Evolutionary conservation across 352 stramenopile genomes (phyloP).

Genomic region (Aphanomyces stellatus): DNA sequence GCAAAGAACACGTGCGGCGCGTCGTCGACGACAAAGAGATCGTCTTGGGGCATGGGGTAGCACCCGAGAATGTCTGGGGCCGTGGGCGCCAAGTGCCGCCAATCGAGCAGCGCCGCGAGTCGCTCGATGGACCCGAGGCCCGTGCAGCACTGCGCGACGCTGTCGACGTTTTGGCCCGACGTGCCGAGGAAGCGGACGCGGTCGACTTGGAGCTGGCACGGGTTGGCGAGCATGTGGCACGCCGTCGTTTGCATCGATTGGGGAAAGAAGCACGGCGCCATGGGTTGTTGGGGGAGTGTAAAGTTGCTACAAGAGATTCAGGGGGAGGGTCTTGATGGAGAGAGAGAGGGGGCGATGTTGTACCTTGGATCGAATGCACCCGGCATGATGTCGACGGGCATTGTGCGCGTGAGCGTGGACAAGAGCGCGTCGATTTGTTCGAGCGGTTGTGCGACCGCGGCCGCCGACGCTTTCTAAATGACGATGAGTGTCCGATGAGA

Average conservation of each 20-base stretch:
- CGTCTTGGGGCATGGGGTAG: constrained; percentile 84
- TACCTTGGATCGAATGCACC: constrained; percentile 80
- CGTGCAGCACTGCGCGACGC: constrained; percentile 64
- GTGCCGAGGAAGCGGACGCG: constrained; percentile 71
- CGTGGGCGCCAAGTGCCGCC: constrained; percentile 89
- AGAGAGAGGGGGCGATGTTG: constrained; percentile 6
- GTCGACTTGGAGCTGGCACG: constrained; percentile 76
- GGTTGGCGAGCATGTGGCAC: constrained; percentile 89
- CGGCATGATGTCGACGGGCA: constrained; percentile 90
- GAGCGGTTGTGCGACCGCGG: constrained; percentile 28
- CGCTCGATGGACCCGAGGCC: constrained; percentile 33
- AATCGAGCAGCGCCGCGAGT: constrained; percentile 75
- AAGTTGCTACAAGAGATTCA: constrained; percentile 38
- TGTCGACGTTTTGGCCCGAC: constrained; percentile 79
- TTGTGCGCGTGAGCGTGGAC: constrained; percentile 53
- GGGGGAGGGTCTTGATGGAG: constrained; percentile 21
- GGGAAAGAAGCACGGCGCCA: constrained; percentile 91
- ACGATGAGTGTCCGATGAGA: background rate
- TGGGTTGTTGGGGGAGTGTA: constrained; percentile 89
- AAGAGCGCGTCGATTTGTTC: constrained; percentile 67
- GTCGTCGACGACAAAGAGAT: constrained; percentile 89
- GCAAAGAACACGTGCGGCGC: constrained; percentile 89
- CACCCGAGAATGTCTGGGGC: constrained; percentile 86
- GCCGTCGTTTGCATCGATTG: constrained; percentile 65
- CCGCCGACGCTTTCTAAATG: background rate